Evolutionary conservation across 2,329 filamentous ascomycete genomes (phyloP).

Genomic region (Colletotrichum siamense): DNA sequence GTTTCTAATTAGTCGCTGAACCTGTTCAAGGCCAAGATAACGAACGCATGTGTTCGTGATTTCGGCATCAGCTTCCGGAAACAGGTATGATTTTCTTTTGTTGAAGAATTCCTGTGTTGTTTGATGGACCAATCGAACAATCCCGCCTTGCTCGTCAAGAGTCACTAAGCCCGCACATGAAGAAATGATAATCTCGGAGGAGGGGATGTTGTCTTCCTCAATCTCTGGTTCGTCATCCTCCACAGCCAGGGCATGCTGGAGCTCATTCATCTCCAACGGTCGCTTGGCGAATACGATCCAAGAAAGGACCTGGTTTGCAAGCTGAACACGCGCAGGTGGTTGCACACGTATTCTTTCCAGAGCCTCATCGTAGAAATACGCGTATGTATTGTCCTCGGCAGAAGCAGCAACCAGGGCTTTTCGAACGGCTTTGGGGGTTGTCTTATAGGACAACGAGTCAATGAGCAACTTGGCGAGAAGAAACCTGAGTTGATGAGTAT

Average conservation of each 20-base stretch:
- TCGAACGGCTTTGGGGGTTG: not conserved
- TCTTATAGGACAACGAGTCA: not conserved
- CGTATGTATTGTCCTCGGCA: not conserved
- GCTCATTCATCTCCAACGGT: conserved; percentile 31
- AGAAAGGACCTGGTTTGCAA: conserved; percentile 30
- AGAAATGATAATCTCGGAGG: conserved; percentile 31
- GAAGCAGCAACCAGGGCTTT: not conserved
- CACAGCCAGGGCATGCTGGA: conserved; percentile 42
- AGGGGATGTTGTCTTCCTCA: conserved; percentile 32
- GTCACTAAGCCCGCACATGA: conserved; percentile 42
- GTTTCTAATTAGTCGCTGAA: not conserved
- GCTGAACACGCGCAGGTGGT: conserved; percentile 26
- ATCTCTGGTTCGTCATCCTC: conserved; percentile 28
- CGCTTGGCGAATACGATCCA: conserved; percentile 40
- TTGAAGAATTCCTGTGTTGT: conserved; percentile 46
- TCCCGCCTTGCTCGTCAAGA: conserved; percentile 34
- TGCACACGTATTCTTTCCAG: conserved; percentile 37
- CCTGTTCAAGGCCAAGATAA: conserved; percentile 27
- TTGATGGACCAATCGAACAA: conserved; percentile 44
- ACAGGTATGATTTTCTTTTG: no score
- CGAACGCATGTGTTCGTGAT: conserved; percentile 24
- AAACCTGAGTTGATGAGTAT: not conserved
- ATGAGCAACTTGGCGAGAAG: conserved; percentile 11
- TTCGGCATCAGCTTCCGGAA: not conserved
- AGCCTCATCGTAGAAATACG: conserved; percentile 34